phyloP scores from a whole-genome alignment of 2,329 filamentous ascomycete species.

The Arthroderma uncinatum region DNA sequence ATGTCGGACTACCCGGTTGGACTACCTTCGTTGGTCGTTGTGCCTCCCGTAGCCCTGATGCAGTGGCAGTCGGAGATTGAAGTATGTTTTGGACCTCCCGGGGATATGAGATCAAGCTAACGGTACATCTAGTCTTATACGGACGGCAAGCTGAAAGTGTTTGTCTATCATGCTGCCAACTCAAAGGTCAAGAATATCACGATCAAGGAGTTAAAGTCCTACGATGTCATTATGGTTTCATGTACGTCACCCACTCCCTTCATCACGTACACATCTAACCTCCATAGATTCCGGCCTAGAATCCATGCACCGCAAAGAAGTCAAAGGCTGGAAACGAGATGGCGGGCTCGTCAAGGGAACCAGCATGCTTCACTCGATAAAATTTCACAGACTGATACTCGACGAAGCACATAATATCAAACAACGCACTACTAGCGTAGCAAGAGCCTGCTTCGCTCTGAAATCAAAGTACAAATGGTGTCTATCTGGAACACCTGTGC shows the following conservation, averaged over 20 bases:
- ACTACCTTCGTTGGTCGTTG: slow-evolving; percentile 72
- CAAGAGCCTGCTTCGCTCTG: slow-evolving; percentile 87
- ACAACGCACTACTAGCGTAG: slow-evolving; percentile 71
- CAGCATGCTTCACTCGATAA: slow-evolving; percentile 66
- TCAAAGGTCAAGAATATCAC: slow-evolving; percentile 67
- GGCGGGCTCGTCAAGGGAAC: slow-evolving; percentile 70
- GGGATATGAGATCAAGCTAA: slow-evolving; percentile 9
- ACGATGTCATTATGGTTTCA: slow-evolving; percentile 93
- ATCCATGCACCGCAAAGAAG: slow-evolving; percentile 83
- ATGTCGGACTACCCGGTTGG: slow-evolving; percentile 93
- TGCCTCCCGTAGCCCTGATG: slow-evolving; percentile 88
- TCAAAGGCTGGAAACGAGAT: slow-evolving; percentile 75
- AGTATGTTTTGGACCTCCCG: slow-evolving; percentile 30
- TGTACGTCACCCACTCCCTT: slow-evolving; percentile 50
- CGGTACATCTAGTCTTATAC: slow-evolving; percentile 48
- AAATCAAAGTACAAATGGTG: slow-evolving; percentile 90
- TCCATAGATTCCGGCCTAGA: slow-evolving; percentile 55
- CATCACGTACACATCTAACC: not conserved
- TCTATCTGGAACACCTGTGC: slow-evolving; percentile 83
- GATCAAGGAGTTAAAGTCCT: slow-evolving; percentile 63
- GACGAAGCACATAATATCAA: slow-evolving; percentile 95
- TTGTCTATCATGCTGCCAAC: slow-evolving; percentile 83
- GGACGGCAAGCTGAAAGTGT: slow-evolving; percentile 75
- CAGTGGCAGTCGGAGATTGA: slow-evolving; percentile 82
- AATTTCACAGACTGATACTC: slow-evolving; percentile 83